Percentiles rank a stretch among this genome's conserved stretches.
Evolutionary conservation across 306 rosid genomes (phyloP).

Genomic region (Sechiopsis laciniata): DNA sequence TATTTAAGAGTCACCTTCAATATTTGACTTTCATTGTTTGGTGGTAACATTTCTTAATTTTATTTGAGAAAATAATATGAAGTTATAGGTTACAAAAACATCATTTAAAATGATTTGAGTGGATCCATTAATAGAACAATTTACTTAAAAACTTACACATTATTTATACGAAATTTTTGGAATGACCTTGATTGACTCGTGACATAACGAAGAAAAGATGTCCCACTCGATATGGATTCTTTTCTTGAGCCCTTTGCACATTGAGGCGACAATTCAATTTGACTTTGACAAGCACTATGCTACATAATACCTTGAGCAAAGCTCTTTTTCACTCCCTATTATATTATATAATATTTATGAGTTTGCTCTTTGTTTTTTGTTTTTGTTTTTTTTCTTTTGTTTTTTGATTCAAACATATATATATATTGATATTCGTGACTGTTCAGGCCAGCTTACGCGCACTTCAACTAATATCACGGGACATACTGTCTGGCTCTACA

Average conservation of each 20-base stretch:
- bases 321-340: neutral
- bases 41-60: too few species aligned
- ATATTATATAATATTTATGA: neutral
- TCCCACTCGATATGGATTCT: neutral
- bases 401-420: too few species aligned
- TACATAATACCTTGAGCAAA: neutral
- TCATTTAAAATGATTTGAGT: too few species aligned
- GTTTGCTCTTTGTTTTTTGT: neutral
- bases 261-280: slow-evolving; percentile 2
- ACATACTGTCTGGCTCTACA: too few species aligned
- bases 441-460: too few species aligned
- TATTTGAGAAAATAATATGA: too few species aligned
- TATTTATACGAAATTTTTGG: neutral
- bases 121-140: neutral
- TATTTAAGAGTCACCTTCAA: too few species aligned
- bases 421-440: too few species aligned
- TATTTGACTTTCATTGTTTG: too few species aligned
- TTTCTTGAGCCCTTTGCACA: neutral
- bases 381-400: too few species aligned
- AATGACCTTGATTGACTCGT: neutral
- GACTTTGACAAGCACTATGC: neutral
- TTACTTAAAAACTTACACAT: neutral
- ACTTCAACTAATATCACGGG: too few species aligned
- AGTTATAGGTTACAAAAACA: too few species aligned
- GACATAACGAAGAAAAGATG: neutral